Evolutionary conservation across 176 grass and related monocot species (phyloP), one percentile per base, ranked within the genome.

Genomic region (Dactylis glomerata): DNA sequence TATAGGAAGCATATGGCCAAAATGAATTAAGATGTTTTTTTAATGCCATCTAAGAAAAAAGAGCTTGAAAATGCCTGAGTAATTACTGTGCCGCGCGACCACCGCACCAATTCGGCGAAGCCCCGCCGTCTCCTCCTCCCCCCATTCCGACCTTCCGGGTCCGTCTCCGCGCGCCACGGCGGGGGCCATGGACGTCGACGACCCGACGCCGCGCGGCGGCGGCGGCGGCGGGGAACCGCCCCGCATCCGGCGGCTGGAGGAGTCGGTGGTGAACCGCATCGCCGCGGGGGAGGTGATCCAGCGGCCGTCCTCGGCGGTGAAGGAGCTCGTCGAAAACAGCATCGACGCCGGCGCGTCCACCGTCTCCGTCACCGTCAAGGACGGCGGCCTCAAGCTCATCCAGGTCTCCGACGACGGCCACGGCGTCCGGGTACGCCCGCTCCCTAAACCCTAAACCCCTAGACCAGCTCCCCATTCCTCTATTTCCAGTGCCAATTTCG

Each of bases 201-300:
- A 89, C 44, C 85, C 76, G 1, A 19, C 4, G 42, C 62, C 69
- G 70, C 44, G 49, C 14, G n/a, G 26, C n/a, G 33, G 55, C 69
- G 70, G 45, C n/a, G 70, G 83, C 14, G 76, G 46, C 12, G 55
- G 17, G 73, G 84, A 85, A 26, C 91, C 93, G 40, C 92, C 96
- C 12, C 77, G 83, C 49, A 95, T 98, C 61, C 83, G 89, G 32
- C 73, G 92, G 70, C 77, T 98, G 52, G 93, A 98, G 56, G 85
- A 94, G 36, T 90, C 92, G 71, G 95, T 98, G 82, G 95, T 98
- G 87, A 98, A 95, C 77, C 89, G 91, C 82, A 95, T 98, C 56
- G 92, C 95, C 40, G 95, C 91, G 15, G 92, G 92, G 73, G 92
- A 98, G 89, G 95, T 95, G 16, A 93, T 98, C 82, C 91, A 95